Base-by-base conservation (phyloP, 805 yeast genomes). In the Myxozyma neglecta region DNA sequence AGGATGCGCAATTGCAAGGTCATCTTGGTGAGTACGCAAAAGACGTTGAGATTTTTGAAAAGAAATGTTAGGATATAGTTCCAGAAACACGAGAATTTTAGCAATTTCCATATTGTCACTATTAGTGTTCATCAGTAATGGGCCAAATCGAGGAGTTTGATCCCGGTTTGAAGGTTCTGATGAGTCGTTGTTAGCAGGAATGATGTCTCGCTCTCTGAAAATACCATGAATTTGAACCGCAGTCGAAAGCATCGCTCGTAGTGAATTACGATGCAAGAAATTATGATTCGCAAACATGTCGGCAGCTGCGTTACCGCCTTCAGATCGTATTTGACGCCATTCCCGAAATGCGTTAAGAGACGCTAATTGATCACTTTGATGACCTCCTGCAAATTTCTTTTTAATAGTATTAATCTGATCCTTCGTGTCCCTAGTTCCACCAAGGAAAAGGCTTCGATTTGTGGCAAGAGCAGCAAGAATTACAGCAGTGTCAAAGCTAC, bases 401-500 rank as follows among this genome's bases (percentile, higher is more conserved):
- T 43, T 46, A 18, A 42, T 54, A 32, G 2, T 20, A 36, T 24
- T 18, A 16, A 60, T 51, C 34, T 32, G 18, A 1, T 50, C 36
- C 11, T 42, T 46, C 14, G 4, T n/a, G 9, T 51, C 59, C n/a
- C 44, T 57, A 9, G 40, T 11, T 37, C 64, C 61, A 7, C 34
- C 8, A 40, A 64, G 34, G 50, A 65, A 65, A 10, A 64, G n/a
- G 20, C 51, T 49, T 13, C 63, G 57, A 13, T 37, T 39, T 5
- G 59, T 39, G 5, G 56, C 34, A 20, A 39, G 11, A 6, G 68
- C 60, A 16, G 68, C 68, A 29, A 61, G 35, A 32, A 61, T 43
- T 24, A 65, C 42, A 40, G 59, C 58, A 13, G 65, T 57, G 47
- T 65, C 68, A n/a, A 65, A 37, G 44, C 68, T 64, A 24, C 63